Evolutionary conservation across 768 basidiomycete genomes (phyloP).

Genomic region (Auriculariales sp.): DNA sequence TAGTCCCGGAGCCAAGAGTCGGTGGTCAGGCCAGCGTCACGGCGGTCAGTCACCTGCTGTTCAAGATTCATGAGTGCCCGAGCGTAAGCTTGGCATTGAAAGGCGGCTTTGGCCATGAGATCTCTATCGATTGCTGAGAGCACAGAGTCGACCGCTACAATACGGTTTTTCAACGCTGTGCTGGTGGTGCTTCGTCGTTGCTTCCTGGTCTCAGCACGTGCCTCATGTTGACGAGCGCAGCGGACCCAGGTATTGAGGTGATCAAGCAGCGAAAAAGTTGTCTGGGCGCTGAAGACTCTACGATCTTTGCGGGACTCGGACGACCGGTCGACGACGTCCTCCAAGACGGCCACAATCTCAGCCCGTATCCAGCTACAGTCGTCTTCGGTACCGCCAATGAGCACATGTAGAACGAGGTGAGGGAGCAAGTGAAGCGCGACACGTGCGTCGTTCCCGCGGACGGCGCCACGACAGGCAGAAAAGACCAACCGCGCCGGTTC

Average conservation of each 20-base stretch:
- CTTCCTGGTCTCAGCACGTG: constrained; percentile 38
- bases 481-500: constrained; percentile 55
- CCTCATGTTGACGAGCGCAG: constrained; percentile 51
- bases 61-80: constrained; percentile 93
- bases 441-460: constrained; percentile 81
- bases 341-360: constrained; percentile 70
- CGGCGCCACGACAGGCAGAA: constrained; percentile 56
- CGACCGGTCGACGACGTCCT: constrained; percentile 64
- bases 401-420: constrained; percentile 75
- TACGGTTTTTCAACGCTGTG: constrained; percentile 37
- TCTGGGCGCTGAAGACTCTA: constrained; percentile 89
- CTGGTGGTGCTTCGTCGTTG: constrained; percentile 19
- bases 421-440: constrained; percentile 87
- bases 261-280: constrained; percentile 86
- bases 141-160: constrained; percentile 63
- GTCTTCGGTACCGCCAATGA: constrained; percentile 56
- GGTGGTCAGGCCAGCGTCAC: constrained; percentile 20
- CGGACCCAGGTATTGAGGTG: constrained; percentile 87
- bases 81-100: constrained; percentile 89
- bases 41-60: constrained; percentile 42
- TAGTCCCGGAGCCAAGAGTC: constrained; percentile 44
- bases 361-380: constrained; percentile 49
- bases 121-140: constrained; percentile 72
- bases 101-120: constrained; percentile 84
- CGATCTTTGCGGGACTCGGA: constrained; percentile 58